Evolutionary conservation across 2,329 filamentous ascomycete species (phyloP), one percentile per base, ranked within the genome.

Genomic region (Byssochlamys sp.): DNA sequence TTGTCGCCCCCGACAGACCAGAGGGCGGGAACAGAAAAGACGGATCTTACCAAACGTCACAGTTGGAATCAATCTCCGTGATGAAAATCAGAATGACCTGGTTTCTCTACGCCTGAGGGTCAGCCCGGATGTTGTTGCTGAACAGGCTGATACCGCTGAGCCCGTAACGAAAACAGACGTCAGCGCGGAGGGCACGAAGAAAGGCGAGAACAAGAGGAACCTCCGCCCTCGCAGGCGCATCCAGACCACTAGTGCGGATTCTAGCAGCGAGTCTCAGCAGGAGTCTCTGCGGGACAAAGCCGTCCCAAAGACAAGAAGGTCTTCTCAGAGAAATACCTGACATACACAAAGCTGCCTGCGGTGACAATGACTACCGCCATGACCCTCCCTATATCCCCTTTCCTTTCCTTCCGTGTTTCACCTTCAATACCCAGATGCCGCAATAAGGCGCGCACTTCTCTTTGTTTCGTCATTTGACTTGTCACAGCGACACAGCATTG

Each of bases 51-150:
- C 71, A 3, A 71, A 73, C 53, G 66, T 73, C 24, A 73, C 71
- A 0, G 71, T 73, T n/a, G 71, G 69, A 1, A 73, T 73, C 31
- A 70, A 69, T 27, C 71, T 73, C 27, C 60, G 71, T 53, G 71
- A 73, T 52, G 67, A 73, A 25, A 55, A 61, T 29, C 67, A 70
- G 26, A 71, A 73, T n/a, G 71, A 73, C 55, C 58, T 73, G 24
- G 70, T 73, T 26, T 73, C 71, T 1, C 59, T 73, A 25, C 70
- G 72, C 39, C 60, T 73, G 49, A 65, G 67, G 29, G 70, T 72
- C 11, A 67, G 68, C 28, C 65, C 67, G 7, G 63, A 69, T 48
- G 58, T 59, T 11, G 59, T 59, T 26, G 61, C 60, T 0, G 57
- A 63, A 52, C 59, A 61, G 33, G 54, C 59, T 25, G 54, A 53